Evolutionary conservation across 768 basidiomycete species (phyloP).

Genomic region (Trametes elegans): DNA sequence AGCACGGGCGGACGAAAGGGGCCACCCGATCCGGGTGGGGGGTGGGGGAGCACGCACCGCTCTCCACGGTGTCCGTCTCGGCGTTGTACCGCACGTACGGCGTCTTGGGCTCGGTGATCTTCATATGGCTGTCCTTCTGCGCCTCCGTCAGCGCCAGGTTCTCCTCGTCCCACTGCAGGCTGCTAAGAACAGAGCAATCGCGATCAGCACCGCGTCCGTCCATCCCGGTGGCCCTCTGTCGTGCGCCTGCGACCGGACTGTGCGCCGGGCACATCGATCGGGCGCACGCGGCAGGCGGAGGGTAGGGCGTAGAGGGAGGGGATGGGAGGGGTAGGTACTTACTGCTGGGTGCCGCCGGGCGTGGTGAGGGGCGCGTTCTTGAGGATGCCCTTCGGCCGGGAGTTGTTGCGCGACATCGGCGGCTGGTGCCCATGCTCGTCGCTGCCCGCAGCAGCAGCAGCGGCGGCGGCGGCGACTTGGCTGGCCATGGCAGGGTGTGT

Average conservation of each 20-base stretch:
- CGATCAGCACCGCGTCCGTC: neutral
- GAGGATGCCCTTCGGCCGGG: slow-evolving; percentile 83
- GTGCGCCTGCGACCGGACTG: no score
- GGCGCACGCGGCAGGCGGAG: neutral
- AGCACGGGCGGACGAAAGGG: neutral
- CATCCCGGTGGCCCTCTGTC: neutral
- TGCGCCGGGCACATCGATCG: no score
- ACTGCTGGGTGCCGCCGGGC: slow-evolving; percentile 42
- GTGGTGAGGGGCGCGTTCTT: slow-evolving; percentile 70
- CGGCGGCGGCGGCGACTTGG: neutral
- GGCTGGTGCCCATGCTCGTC: slow-evolving; percentile 34
- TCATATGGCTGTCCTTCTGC: slow-evolving; percentile 95
- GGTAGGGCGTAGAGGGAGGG: neutral
- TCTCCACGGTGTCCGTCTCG: slow-evolving; percentile 80
- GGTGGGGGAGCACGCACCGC: slow-evolving; percentile 58
- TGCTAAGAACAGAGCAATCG: slow-evolving; percentile 34
- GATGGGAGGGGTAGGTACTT: slow-evolving; percentile 26
- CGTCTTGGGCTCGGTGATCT: slow-evolving; percentile 97
- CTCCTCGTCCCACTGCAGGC: slow-evolving; percentile 93
- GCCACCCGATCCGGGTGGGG: no score
- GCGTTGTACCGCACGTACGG: slow-evolving; percentile 92
- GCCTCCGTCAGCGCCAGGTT: slow-evolving; percentile 91
- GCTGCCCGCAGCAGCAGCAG: neutral
- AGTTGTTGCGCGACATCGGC: slow-evolving; percentile 52
- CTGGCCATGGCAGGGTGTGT: neutral